Conservation (phyloP, 2,329 filamentous ascomycete species). For the Venturia carpophila region DNA sequence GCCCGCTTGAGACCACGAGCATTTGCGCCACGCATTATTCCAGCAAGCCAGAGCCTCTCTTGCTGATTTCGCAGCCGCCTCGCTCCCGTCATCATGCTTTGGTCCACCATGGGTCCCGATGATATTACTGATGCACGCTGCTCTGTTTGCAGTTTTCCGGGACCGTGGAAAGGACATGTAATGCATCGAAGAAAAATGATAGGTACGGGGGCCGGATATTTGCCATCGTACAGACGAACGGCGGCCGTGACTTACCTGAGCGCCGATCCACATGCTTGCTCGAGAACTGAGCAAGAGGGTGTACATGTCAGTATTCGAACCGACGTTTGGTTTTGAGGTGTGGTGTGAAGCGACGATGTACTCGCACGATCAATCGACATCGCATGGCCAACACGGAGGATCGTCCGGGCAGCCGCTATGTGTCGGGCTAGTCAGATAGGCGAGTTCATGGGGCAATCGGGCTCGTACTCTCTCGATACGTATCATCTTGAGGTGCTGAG, state of each 20-base stretch:
- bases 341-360: neutral
- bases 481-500: neutral
- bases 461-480: neutral
- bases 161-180: neutral
- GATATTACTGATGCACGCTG: neutral
- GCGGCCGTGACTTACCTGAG: neutral
- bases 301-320: neutral
- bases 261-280: neutral
- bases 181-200: neutral
- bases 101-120: too few species aligned
- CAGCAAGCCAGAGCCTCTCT: too few species aligned
- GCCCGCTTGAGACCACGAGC: too few species aligned
- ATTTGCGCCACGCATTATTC: too few species aligned
- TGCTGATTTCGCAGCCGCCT: too few species aligned
- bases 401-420: neutral
- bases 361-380: neutral
- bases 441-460: neutral
- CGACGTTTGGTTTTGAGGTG: neutral
- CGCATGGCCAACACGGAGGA: neutral
- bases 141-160: neutral
- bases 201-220: conserved; percentile 1
- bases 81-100: too few species aligned
- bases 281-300: neutral
- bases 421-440: neutral
- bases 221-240: neutral